Evolutionary conservation across 768 basidiomycete genomes (phyloP), one percentile per base, ranked within the genome.

Genomic region (Leucosporidium scottii): DNA sequence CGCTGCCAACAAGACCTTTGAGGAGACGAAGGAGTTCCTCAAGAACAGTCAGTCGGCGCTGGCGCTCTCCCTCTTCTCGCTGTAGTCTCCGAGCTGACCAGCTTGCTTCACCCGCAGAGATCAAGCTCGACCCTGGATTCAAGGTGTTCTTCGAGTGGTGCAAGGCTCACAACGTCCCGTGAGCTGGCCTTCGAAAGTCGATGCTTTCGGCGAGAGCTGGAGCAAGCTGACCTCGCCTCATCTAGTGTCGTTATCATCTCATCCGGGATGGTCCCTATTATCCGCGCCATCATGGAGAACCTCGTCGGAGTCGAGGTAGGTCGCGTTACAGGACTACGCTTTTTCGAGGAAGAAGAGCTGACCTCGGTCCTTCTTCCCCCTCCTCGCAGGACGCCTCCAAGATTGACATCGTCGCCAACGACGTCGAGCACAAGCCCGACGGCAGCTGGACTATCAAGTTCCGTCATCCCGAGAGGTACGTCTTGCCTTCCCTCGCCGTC

Each of bases 331-430:
- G 12, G 34, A 5, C 5, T 5, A 6, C 34, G 51, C 23, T 49
- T 23, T 25, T 4, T 5, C 10, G 18, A 53, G 36, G 90, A 0
- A 88, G 96, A 8, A 83, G 97, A n/a, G 84, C 86, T 56, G 87
- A 85, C 70, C 85, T 93, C 55, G 39, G 3, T 15, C 15, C 39
- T 17, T 15, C 13, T 44, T 12, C 5, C 12, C 39, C 8, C 39
- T 44, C 15, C 82, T 85, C 47, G 84, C 39, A 87, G 68, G 85
- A 84, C 34, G 86, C 90, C n/a, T 20, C 44, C 30, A 80, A 85
- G 47, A 93, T 98, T 62, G 85, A 90, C 67, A 89, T 99, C 75
- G 90, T 99, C 73, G 87, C 93, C n/a, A 99, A 99, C 79, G 88
- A 91, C 70, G 91, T 89, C 53, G 80, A 81, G 20, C 79, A 87